Percentiles rank a stretch among this genome's conserved stretches.
Evolutionary conservation across 108 stramenopile genomes (phyloP).

Genomic region (Ochromonas danica): DNA sequence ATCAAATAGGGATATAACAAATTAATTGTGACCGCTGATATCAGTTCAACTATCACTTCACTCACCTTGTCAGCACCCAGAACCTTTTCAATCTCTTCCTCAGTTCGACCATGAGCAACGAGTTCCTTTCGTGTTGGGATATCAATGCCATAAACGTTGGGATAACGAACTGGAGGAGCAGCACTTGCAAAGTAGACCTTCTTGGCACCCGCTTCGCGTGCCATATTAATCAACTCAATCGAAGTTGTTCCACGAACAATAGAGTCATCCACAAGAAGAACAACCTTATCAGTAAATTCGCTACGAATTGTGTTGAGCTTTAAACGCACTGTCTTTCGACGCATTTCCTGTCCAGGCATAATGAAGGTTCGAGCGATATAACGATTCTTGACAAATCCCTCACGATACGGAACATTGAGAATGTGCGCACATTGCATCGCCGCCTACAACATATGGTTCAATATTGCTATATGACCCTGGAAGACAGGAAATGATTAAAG

Average conservation of each 20-base stretch:
- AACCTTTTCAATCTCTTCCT: conserved; percentile 75
- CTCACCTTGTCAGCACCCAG: conserved; percentile 92
- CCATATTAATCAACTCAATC: conserved; percentile 94
- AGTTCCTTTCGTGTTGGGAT: conserved; percentile 92
- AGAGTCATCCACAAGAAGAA: conserved; percentile 93
- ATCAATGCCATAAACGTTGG: conserved; percentile 98
- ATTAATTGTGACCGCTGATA: too few species aligned
- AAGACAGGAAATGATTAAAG: too few species aligned
- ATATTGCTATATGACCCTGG: too few species aligned
- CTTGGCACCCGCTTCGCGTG: conserved; percentile 91
- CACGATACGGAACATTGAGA: conserved; percentile 82
- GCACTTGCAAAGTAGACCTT: conserved; percentile 85
- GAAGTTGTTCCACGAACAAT: conserved; percentile 96
- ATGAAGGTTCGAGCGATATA: conserved; percentile 99
- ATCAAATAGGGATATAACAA: too few species aligned
- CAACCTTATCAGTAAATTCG: conserved; percentile 76
- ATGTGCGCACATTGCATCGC: conserved; percentile 86
- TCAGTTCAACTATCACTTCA: too few species aligned
- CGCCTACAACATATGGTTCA: too few species aligned
- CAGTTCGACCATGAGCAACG: conserved; percentile 81
- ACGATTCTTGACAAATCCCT: conserved; percentile 98
- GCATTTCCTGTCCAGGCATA: conserved; percentile 94
- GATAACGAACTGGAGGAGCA: conserved; percentile 95
- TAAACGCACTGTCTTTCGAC: conserved; percentile 93
- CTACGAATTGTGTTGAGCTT: conserved; percentile 96